phyloP scores from a whole-genome alignment of 1,139 yeast species.

The Pichia sp. region DNA sequence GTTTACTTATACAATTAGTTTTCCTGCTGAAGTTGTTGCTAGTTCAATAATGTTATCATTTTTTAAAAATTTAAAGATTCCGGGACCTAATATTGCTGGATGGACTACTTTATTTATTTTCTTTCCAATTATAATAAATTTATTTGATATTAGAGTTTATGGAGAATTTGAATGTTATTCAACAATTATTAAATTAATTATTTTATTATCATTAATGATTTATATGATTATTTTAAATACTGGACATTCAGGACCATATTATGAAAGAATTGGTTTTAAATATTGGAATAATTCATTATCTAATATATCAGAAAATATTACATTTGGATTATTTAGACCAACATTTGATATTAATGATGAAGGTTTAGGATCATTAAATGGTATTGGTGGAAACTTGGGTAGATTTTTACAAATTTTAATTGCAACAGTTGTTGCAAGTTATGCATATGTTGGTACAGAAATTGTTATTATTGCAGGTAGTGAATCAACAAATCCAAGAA shows the following conservation, averaged over 20 bases:
- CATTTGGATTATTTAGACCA: slow-evolving; percentile 71
- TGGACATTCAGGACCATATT: slow-evolving; percentile 37
- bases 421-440: slow-evolving; percentile 60
- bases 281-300: slow-evolving; percentile 58
- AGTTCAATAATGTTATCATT: slow-evolving; percentile 69
- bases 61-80: slow-evolving; percentile 48
- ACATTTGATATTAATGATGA: slow-evolving; percentile 52
- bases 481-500: slow-evolving; percentile 77
- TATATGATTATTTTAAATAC: slow-evolving; percentile 60
- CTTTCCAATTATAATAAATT: slow-evolving; percentile 42
- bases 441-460: slow-evolving; percentile 77
- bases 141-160: slow-evolving; percentile 63
- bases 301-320: slow-evolving; percentile 41
- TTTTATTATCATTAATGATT: slow-evolving; percentile 51
- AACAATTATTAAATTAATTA: slow-evolving; percentile 53
- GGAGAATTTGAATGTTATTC: slow-evolving; percentile 71
- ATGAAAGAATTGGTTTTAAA: slow-evolving; percentile 49
- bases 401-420: slow-evolving; percentile 58
- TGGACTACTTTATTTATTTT: slow-evolving; percentile 54
- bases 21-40: slow-evolving; percentile 79
- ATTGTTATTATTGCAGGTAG: slow-evolving; percentile 82
- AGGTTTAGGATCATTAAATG: slow-evolving; percentile 43
- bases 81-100: slow-evolving; percentile 52
- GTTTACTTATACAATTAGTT: slow-evolving; percentile 63
- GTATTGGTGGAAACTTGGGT: slow-evolving; percentile 61